A percentile compares a stretch with the other conserved stretches of the same genome.
Conservation (phyloP, 2,329 filamentous ascomycete species). For the Penicillium griseofulvum region DNA sequence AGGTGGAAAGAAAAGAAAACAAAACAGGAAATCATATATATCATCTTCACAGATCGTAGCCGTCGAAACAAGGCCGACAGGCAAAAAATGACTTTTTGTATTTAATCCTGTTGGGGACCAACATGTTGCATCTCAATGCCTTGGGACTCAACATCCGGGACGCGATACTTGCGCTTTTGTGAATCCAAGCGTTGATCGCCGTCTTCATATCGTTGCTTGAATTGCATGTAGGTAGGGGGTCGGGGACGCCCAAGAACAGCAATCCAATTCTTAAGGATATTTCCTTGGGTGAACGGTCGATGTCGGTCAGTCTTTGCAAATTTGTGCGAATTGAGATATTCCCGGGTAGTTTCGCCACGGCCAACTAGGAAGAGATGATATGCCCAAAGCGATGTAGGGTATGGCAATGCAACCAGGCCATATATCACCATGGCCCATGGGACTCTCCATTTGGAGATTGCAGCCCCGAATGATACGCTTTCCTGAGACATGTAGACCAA, state of each 20-base stretch:
- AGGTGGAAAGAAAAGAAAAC: conserved; percentile 3
- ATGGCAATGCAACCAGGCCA: conserved; percentile 69
- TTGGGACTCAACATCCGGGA: conserved; percentile 51
- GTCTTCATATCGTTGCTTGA: conserved; percentile 71
- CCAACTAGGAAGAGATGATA: conserved; percentile 93
- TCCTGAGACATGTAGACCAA: conserved; percentile 67
- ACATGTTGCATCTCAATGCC: conserved; percentile 73
- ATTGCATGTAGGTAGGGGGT: conserved; percentile 82
- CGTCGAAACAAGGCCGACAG: conserved; percentile 9
- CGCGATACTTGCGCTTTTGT: conserved; percentile 53
- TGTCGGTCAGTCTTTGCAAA: conserved; percentile 90
- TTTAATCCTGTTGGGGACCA: conserved; percentile 23
- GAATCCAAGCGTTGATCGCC: conserved; percentile 82
- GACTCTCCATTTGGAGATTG: conserved; percentile 70
- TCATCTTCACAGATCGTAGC: conserved; percentile 23
- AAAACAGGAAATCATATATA: conserved; percentile 12
- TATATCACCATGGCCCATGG: conserved; percentile 89
- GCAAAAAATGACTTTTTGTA: conserved; percentile 7
- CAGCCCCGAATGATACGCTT: conserved; percentile 62
- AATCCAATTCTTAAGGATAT: conserved; percentile 72
- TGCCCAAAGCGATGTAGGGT: conserved; percentile 76
- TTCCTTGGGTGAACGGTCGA: conserved; percentile 80
- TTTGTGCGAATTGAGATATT: conserved; percentile 95
- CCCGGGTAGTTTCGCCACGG: conserved; percentile 88
- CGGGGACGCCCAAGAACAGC: conserved; percentile 79